Evolutionary conservation across 352 stramenopile species (phyloP), one percentile per base, ranked within the genome.

Genomic region (Globisporangium iwayamae): DNA sequence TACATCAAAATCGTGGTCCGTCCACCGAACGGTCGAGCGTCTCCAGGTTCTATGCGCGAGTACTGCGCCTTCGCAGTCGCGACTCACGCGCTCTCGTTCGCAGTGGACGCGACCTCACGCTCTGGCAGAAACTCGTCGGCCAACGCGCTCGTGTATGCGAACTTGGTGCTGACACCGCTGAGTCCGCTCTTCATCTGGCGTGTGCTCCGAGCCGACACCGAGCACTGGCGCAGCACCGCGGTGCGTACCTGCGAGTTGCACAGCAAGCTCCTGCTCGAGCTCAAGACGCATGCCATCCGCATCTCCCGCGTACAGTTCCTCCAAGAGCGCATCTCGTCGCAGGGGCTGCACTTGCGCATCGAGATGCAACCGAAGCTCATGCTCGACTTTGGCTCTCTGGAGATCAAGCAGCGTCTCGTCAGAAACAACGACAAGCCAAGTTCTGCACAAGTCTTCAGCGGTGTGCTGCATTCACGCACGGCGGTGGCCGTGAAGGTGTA

Each of bases 291-390:
- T 18, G n/a, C 14, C 13, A 45, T 59, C 10, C 34, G 34, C 20
- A 48, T 59, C 16, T 59, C 53, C 1, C 18, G 53, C 36, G n/a
- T 59, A 18, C 53, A 59, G 34, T 59, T 47, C n/a, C 53, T 78
- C 22, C 54, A 74, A 10, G 75, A 84, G 51, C 64, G 74, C 10
- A 65, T 78, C 14, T 81, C 73, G 1, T 71, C 76, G 20, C 56
- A 76, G 51, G 69, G 73, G 1, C 67, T 84, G 11, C 76, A 84
- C 52, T 60, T 78, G 22, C 73, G 79, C 43, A 80, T 84, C 41
- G 76, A 83, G 60, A 77, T 83, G 72, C 73, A 84, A 56, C 66
- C 70, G 41, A 77, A 77, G 47, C 73, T 79, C 64, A 65, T 85
- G 10, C 81, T 85, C 32, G 76, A 85, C 58, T 85, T 85, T 62